Base-by-base conservation (phyloP, 2,329 filamentous ascomycete genomes). In the Monilinia fructigena region DNA sequence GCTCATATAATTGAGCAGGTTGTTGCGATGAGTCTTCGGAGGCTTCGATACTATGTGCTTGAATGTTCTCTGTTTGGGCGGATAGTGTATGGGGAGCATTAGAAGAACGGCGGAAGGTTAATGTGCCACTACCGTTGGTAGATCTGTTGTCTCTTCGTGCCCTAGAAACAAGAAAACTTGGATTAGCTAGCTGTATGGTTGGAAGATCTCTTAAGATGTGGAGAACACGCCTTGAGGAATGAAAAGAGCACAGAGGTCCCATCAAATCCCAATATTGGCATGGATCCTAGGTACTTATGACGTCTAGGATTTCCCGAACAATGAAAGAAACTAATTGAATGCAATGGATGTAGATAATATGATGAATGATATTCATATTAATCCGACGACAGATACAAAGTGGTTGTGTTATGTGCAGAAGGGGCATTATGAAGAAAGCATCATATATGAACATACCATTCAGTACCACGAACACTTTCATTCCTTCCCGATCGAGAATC, bases 31-130 rank as follows among this genome's bases (percentile, higher is more conserved):
- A 70, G 35, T 71, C 67, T 12, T 65, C 65, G 56, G 70, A 68
- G 58, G 68, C 69, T 52, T 75, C 74, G 26, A 66, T 35, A 40
- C 55, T 70, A 14, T 70, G 68, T 45, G 68, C 70, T 63, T 69
- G 64, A 47, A 68, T 64, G 20, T 69, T 60, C 53, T 74, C 72
- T 63, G 67, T 70, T 70, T 72, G 70, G 35, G 70, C 67, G 54
- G 71, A 62, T 55, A 26, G 71, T 76, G 74, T 72, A 80, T 77
- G 72, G 42, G 84, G 82, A 23, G 85, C 86, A 69, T 85, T 86
- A 56, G 86, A 88, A 55, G 85, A 80, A 73, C 86, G 85, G 75
- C 86, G 86, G 74, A 89, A 86, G 69, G 86, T 89, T 62, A 87
- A 78, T 40, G 86, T 88, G 65, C 65, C 63, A 60, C 58, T 60